These are phyloP conservation scores for Metschnikowia henanensis DNA, from an alignment of 805 yeast species.

Conservation along the genomic window DNA sequence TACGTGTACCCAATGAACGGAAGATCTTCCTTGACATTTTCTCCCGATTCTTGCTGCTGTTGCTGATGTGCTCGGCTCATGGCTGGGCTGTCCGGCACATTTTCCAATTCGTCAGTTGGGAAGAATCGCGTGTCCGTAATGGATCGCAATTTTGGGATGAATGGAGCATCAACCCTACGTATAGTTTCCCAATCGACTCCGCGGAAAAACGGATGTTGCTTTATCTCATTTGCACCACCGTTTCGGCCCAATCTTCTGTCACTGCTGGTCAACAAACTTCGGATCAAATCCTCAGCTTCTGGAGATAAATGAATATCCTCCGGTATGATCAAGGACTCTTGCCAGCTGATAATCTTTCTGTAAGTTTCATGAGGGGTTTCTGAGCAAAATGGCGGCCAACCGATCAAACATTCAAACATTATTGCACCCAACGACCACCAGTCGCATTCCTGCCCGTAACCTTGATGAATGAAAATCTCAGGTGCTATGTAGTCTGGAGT, in stretches of 20 bases:
- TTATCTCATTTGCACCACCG: slow-evolving; percentile 91
- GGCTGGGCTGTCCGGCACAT: slow-evolving; percentile 85
- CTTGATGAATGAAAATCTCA: slow-evolving; percentile 88
- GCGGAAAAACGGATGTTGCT: slow-evolving; percentile 86
- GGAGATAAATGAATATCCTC: slow-evolving; percentile 88
- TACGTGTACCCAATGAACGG: slow-evolving; percentile 98
- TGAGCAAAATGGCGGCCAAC: slow-evolving; percentile 97
- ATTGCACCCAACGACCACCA: slow-evolving; percentile 98
- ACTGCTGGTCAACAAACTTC: slow-evolving; percentile 71
- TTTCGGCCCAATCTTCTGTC: slow-evolving; percentile 82
- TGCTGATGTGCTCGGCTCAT: slow-evolving; percentile 58
- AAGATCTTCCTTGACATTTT: slow-evolving; percentile 75
- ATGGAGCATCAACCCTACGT: slow-evolving; percentile 87
- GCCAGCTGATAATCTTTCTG: slow-evolving; percentile 88
- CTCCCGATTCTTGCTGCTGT: slow-evolving; percentile 50
- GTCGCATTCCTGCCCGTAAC: slow-evolving; percentile 96
- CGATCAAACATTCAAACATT: slow-evolving; percentile 94
- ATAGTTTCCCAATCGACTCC: slow-evolving; percentile 97
- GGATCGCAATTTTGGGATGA: slow-evolving; percentile 86
- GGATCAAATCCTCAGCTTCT: slow-evolving; percentile 84
- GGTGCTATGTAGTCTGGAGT: slow-evolving; percentile 98
- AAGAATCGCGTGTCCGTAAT: slow-evolving; percentile 96
- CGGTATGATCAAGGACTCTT: slow-evolving; percentile 83
- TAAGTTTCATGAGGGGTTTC: slow-evolving; percentile 95
- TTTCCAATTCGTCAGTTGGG: slow-evolving; percentile 96